Percentiles rank a stretch among this genome's conserved stretches.
Conservation (phyloP, 345 rosid species). For the Syzygium aqueum region DNA sequence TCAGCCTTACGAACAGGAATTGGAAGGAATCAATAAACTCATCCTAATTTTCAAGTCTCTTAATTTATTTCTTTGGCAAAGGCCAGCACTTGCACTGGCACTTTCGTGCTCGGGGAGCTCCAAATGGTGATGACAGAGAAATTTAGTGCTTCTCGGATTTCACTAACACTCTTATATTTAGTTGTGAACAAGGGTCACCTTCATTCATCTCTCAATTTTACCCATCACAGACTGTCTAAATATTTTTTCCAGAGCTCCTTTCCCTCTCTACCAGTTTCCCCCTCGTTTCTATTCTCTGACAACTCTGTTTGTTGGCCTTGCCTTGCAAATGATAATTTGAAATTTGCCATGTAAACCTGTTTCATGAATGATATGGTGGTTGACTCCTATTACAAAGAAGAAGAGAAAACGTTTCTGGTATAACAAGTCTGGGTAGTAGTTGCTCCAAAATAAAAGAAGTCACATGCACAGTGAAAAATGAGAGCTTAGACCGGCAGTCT, state of each 20-base stretch:
- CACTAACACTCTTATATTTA: neutral
- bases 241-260: neutral
- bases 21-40: neutral
- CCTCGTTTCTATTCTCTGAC: neutral
- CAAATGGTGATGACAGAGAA: neutral
- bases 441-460: neutral
- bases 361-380: neutral
- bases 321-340: neutral
- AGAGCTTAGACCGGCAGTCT: neutral
- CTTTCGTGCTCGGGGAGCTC: neutral
- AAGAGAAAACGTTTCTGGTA: neutral
- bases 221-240: neutral
- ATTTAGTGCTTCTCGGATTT: neutral
- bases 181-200: neutral
- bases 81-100: neutral
- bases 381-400: neutral
- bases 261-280: neutral
- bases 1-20: neutral
- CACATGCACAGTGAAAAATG: neutral
- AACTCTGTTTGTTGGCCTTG: neutral
- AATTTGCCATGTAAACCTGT: neutral
- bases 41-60: neutral
- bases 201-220: neutral
- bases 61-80: neutral
- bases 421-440: neutral